Percentiles rank a stretch among this genome's conserved stretches.
Evolutionary conservation across 148 eudicot genomes (phyloP).

Genomic region (Spergularia bocconei): DNA sequence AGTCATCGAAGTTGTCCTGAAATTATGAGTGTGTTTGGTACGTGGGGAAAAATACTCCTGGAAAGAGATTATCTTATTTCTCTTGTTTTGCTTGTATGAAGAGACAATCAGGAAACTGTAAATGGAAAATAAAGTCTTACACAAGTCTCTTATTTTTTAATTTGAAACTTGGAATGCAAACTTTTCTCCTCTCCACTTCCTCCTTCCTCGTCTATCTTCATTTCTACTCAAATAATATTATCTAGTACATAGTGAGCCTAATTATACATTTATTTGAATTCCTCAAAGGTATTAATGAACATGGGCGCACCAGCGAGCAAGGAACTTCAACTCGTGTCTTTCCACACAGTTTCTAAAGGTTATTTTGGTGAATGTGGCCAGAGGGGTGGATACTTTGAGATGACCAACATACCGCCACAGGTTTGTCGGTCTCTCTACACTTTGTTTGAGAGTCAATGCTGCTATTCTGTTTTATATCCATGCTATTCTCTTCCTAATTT

Average conservation of each 20-base stretch:
- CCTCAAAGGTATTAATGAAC: constrained; percentile 69
- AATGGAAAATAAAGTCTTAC: too few relatives aligned
- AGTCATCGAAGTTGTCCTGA: background rate
- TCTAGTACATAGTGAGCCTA: background rate
- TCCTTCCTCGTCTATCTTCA: too few relatives aligned
- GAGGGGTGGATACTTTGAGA: constrained; percentile 95
- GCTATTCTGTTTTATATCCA: background rate
- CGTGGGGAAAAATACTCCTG: too few relatives aligned
- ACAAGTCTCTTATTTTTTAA: too few relatives aligned
- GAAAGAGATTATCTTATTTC: too few relatives aligned
- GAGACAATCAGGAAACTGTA: too few relatives aligned
- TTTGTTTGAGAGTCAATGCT: background rate
- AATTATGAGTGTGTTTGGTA: background rate
- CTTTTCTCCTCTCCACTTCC: background rate
- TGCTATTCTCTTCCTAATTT: background rate
- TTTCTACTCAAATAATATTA: too few relatives aligned
- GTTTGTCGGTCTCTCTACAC: constrained; percentile 35
- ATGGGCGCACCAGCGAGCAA: constrained; percentile 85
- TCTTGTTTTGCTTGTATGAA: too few relatives aligned
- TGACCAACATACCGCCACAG: constrained; percentile 88
- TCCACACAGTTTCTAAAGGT: constrained; percentile 96
- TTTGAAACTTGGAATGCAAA: too few relatives aligned
- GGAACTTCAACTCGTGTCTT: constrained; percentile 89
- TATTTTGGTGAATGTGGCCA: constrained; percentile 99
- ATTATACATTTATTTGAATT: constrained; percentile 13